Conservation (phyloP, 192 early-diverging fungal species). For the Geosiphon pyriformis region DNA sequence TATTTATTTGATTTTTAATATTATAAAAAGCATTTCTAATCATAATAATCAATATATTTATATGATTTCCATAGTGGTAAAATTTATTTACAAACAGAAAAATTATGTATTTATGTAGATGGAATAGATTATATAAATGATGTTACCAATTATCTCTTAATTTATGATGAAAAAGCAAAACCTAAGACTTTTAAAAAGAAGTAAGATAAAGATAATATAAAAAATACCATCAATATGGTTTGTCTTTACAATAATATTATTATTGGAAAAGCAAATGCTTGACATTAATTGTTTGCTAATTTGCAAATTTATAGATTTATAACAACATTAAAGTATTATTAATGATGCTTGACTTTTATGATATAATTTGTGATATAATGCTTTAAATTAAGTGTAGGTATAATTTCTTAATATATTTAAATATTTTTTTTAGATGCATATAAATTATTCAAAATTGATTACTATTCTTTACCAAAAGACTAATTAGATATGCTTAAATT, state of each 20-base stretch:
- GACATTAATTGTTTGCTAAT: neutral
- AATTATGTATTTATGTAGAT: neutral
- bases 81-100: neutral
- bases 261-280: neutral
- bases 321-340: neutral
- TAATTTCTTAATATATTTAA: neutral
- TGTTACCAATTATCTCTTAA: neutral
- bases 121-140: constrained; percentile 2
- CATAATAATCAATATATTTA: neutral
- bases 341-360: too few species aligned
- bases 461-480: constrained; percentile 4
- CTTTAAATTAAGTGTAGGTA: too few species aligned
- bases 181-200: neutral
- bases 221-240: neutral
- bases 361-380: too few species aligned
- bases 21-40: neutral
- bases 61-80: neutral
- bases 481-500: constrained; percentile 14
- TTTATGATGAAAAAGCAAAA: neutral
- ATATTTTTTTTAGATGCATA: neutral
- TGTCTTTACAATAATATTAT: neutral
- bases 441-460: neutral
- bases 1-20: neutral
- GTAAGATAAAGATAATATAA: neutral
- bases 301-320: neutral